Evolutionary conservation across 1,284 basidiomycete genomes (phyloP), one percentile per base, ranked within the genome.

Genomic region (Lentinula novae-zelandiae): DNA sequence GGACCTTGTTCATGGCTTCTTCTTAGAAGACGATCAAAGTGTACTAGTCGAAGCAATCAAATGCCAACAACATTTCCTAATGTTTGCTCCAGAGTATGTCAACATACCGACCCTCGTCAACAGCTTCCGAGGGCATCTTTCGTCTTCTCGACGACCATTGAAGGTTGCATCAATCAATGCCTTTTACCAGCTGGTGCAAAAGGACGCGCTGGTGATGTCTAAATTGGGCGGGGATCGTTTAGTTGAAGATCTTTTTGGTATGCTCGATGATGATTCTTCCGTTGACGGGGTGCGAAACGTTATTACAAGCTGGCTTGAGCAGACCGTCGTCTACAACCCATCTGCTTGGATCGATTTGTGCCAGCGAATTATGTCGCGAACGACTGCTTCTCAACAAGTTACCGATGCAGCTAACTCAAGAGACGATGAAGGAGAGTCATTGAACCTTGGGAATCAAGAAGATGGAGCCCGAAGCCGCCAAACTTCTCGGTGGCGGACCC

Each of bases 301-400:
- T 53, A 96, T 99, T 67, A 81, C 84, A n/a, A 93, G 90, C 66
- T 99, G 97, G 97, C 80, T 99, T 9, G 86, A 91, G 64, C 96
- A 98, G 73, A 99, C 97, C 0, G 95, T 95, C 0, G 83, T 93
- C 20, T 85, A 92, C 58, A 93, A 96, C 63, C 96, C 97, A 0
- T 94, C 90, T 0, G 96, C 95, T 1, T 99, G 97, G 97, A 97
- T 99, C 63, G 95, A 97, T 70, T 80, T 99, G 1, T 99, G 96
- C 70, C 95, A 98, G 72, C 82, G 95, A 38, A 98, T 99, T 73
- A 97, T 98, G 93, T 88, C 91, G 5, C 81, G 89, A 8, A 92
- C 91, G 15, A 93, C 90, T 13, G 90, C 89, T 1, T 87, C 89
- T 4, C 91, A 93, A 67, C 89, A 86, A 65, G 85, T 85, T 9